Evolutionary conservation across 2,329 filamentous ascomycete species (phyloP).

Genomic region (Didymella pomorum): DNA sequence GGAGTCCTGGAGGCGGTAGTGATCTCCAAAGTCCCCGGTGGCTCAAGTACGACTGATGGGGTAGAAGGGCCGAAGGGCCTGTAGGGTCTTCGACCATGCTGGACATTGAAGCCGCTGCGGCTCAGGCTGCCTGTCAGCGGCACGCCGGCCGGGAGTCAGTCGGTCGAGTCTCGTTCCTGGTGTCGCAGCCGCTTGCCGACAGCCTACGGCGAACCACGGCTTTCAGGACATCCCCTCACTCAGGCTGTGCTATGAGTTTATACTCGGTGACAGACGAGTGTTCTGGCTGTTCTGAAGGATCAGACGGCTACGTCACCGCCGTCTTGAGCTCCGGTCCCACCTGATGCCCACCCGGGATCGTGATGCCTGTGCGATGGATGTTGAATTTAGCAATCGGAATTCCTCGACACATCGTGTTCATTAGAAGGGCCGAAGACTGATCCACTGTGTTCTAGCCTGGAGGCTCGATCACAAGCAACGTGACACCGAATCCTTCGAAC

Average conservation of each 20-base stretch:
- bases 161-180: neutral
- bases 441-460: conserved; percentile 5
- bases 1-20: neutral
- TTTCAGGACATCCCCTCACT: neutral
- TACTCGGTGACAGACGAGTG: neutral
- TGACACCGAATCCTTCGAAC: neutral
- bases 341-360: neutral
- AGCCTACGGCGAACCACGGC: neutral
- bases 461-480: neutral
- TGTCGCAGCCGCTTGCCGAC: conserved; percentile 2
- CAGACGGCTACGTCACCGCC: conserved; percentile 6
- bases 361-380: conserved; percentile 2
- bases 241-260: neutral
- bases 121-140: neutral
- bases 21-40: conserved; percentile 6
- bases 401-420: conserved; percentile 2
- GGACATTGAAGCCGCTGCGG: neutral
- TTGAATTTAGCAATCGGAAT: conserved; percentile 10
- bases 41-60: neutral
- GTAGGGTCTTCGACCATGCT: neutral
- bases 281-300: neutral
- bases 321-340: neutral
- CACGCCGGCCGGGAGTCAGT: conserved; percentile 1
- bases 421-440: conserved; percentile 15
- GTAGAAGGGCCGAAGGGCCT: conserved; percentile 8